phyloP scores from a whole-genome alignment of 495 filamentous ascomycete genomes.

The Pseudomonodictys pantanalensis region DNA sequence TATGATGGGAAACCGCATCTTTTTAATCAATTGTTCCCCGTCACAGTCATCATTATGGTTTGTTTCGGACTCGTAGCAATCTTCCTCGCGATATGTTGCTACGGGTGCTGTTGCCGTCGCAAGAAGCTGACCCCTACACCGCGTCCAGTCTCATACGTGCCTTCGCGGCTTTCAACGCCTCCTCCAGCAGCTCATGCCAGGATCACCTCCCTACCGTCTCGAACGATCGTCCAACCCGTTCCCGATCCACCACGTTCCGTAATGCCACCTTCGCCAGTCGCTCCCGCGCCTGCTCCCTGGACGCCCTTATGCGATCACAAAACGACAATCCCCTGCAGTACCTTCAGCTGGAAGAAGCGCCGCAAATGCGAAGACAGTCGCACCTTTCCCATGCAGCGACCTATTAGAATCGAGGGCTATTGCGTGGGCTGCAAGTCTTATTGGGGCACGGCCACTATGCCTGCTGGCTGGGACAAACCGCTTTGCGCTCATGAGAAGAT shows the following conservation, averaged over 20 bases:
- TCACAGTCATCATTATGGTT: neutral
- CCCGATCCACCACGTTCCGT: too few species aligned
- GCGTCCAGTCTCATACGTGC: neutral
- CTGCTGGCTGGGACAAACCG: neutral
- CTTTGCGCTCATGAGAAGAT: too few species aligned
- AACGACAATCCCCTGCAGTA: neutral
- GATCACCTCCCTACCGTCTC: too few species aligned
- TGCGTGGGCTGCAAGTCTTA: neutral
- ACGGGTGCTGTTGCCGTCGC: neutral
- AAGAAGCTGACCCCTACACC: neutral
- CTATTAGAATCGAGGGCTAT: neutral
- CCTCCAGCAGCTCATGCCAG: too few species aligned
- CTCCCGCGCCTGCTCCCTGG: too few species aligned
- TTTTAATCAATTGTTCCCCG: neutral
- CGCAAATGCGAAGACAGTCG: neutral
- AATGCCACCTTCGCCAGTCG: too few species aligned
- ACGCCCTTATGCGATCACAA: neutral
- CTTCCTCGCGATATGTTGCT: neutral
- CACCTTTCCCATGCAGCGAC: neutral
- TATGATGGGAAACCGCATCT: slow-evolving; percentile 5
- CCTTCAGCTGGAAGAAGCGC: neutral
- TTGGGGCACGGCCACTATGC: neutral
- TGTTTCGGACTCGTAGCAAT: neutral
- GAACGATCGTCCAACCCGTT: too few species aligned
- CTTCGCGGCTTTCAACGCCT: too few species aligned